Base-by-base conservation (phyloP, 2,329 filamentous ascomycete species). In the Ophiocordyceps camponoti-saundersi region DNA sequence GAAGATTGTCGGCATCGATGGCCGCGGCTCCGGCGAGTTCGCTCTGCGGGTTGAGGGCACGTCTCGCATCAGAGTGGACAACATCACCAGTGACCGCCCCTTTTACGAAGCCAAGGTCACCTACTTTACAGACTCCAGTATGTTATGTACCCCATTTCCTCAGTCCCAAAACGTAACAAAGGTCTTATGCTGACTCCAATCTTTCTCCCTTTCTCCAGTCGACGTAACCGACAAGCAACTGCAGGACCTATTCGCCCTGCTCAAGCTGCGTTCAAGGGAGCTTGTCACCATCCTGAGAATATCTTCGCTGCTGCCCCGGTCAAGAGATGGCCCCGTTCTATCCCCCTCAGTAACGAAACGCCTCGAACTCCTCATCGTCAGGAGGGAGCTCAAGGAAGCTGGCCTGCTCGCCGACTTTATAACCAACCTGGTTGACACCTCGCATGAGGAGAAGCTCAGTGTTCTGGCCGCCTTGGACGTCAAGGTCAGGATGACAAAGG, bases 321-420 rank as follows among this genome's bases (percentile, higher is more conserved):
- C 77, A 41, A 77, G 79, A 23, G 68, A 73, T 44, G 71, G 75
- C 21, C 73, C 78, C 0, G 73, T 74, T 4, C 67, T 96, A 16
- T 89, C 88, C 3, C 89, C 90, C 1, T 68, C 90, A n/a, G 73
- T 96, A 46, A 87, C 87, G 0, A 79, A 88, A 45, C 79, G 89
- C 46, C 76, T 98, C 42, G 89, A 96, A 57, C 67, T 89, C 46
- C 92, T 87, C 62, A 95, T 98, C 52, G 74, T 80, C 30, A 80
- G 82, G 61, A 93, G 92, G 59, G 80, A 87, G 49, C 62, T 92
- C 45, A 71, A 77, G 41, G 88, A 96, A 54, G 89, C 89, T 1
- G 90, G 90, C 2, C 69, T 79, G 10, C 72, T 98, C 11, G 90
- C 92, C 7, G 92, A 98, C 61, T 96, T 96, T 61, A 95, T 98